A percentile compares a stretch with the other conserved stretches of the same genome.
Conservation (phyloP, 2,329 filamentous ascomycete genomes). For the Stagonosporopsis rhizophila region DNA sequence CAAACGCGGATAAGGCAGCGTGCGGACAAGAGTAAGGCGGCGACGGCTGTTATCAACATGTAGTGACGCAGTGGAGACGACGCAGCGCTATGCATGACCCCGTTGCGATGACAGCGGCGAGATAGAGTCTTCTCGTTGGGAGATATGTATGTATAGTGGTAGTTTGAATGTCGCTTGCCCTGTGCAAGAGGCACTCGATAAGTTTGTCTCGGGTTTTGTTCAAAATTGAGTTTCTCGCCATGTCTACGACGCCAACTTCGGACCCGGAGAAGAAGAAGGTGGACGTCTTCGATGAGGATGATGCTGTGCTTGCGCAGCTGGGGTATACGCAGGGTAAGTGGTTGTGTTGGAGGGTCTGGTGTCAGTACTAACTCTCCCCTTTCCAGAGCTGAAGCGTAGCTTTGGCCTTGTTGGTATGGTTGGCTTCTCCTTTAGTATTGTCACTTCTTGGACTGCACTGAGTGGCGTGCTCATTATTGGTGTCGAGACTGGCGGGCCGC, state of each 20-base stretch:
- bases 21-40: not conserved
- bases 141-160: conserved; percentile 10
- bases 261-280: conserved; percentile 35
- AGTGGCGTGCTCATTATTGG: conserved; percentile 64
- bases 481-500: conserved; percentile 62
- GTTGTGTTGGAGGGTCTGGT: not conserved
- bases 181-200: not conserved
- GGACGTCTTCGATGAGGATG: conserved; percentile 40
- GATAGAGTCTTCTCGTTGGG: conserved; percentile 2
- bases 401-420: conserved; percentile 57
- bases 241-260: conserved; percentile 18
- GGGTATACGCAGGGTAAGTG: conserved; percentile 50
- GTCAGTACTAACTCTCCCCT: conserved; percentile 11
- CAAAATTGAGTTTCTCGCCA: conserved; percentile 1
- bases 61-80: conserved; percentile 18
- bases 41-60: conserved; percentile 20
- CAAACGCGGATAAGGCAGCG: conserved; percentile 9
- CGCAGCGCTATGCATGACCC: conserved; percentile 16
- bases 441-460: conserved; percentile 65
- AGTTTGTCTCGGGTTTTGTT: no score
- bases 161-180: not conserved
- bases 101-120: conserved; percentile 14
- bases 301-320: conserved; percentile 50
- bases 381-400: conserved; percentile 61
- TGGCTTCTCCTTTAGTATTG: conserved; percentile 65